Evolutionary conservation across 768 basidiomycete species (phyloP).

Genomic region (Hypholoma fasciculare): DNA sequence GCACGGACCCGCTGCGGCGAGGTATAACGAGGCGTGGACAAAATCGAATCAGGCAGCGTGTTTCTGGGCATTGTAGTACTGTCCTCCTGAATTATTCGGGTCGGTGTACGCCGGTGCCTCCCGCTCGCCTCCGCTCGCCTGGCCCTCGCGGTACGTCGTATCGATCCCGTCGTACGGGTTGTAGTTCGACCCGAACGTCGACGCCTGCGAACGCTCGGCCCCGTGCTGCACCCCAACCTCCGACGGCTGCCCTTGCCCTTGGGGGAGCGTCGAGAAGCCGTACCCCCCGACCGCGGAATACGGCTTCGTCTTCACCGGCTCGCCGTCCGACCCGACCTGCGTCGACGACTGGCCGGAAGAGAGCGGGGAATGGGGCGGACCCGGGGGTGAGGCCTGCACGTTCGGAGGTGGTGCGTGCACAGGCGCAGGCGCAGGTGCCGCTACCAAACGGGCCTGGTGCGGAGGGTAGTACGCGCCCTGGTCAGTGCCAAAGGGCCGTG

Average conservation of each 20-base stretch:
- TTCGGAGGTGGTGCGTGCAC: too few relatives aligned
- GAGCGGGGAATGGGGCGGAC: neutral
- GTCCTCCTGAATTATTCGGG: neutral
- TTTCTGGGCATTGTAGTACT: neutral
- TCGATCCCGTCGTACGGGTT: slow-evolving; percentile 6
- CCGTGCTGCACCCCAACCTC: slow-evolving; percentile 1
- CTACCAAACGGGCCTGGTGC: neutral
- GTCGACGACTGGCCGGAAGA: slow-evolving; percentile 3
- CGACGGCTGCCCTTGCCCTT: neutral
- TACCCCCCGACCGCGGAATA: slow-evolving; percentile 1
- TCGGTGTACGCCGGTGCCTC: neutral
- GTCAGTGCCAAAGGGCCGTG: neutral
- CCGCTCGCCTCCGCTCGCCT: neutral
- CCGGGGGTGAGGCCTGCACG: neutral
- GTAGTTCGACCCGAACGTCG: neutral
- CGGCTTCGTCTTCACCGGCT: neutral
- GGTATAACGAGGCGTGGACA: too few relatives aligned
- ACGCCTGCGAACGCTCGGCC: neutral
- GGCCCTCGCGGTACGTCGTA: neutral
- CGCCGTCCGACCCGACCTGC: slow-evolving; percentile 1
- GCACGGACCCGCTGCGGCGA: too few relatives aligned
- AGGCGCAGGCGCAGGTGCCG: too few relatives aligned
- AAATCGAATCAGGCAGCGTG: neutral
- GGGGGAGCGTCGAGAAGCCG: neutral
- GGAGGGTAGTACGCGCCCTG: neutral